Base-by-base conservation (phyloP, 2,329 filamentous ascomycete genomes). In the Aspergillus japonicus region DNA sequence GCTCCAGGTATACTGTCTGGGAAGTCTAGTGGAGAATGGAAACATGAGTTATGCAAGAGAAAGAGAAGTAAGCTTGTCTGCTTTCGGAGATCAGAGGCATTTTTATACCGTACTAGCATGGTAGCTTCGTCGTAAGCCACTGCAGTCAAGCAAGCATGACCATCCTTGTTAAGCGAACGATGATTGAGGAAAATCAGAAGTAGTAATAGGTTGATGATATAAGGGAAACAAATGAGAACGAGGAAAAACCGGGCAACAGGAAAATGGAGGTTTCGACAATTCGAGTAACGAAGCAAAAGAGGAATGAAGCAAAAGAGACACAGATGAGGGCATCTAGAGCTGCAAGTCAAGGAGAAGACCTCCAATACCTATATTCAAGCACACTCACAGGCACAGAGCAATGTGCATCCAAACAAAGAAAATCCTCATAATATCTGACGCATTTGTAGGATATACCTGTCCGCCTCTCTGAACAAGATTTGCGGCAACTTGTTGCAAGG, bases 311-410 rank as follows among this genome's bases (percentile, higher is more conserved):
- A 51, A 58, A 47, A 56, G 62, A 64, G 61, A 55, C 66, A 62
- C 59, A 65, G 60, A 58, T 64, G 66, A 26, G 66, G 64, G 70
- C 65, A 69, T 74, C 69, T 74, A 72, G 67, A 66, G 68, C 70
- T 67, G 70, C 68, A 71, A 69, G 68, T 69, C 65, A 62, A 65
- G 67, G 68, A 66, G 57, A 58, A 66, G 64, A 65, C 66, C 65
- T 69, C 64, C 63, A 67, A 67, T 62, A 65, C 62, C 63, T 67
- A 69, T 67, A 67, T 67, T 66, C 68, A 64, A 66, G 66, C 62
- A 66, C 59, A 62, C 58, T 64, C 58, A 66, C 62, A 66, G 54
- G 58, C 62, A 62, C 56, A 59, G 58, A 57, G 50, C 47, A 50
- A 62, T 59, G 65, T 67, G 66, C 64, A 54, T 63, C 63, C 63